Base-by-base conservation (phyloP, 108 stramenopile species). In the Pseudonitzschia multistriata region DNA sequence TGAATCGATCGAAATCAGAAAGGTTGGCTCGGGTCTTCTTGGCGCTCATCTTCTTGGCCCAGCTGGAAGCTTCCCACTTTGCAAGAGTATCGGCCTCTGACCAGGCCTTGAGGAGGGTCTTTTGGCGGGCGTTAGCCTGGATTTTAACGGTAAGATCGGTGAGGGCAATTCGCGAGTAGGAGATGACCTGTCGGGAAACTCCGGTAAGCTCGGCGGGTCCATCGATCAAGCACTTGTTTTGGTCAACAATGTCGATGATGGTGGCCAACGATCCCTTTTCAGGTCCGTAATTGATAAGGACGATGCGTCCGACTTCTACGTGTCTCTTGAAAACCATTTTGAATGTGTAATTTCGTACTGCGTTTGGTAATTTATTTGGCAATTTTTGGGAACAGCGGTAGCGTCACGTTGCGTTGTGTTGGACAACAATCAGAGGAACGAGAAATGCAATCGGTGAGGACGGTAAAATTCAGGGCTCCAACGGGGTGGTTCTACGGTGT, bases 251-350 rank as follows among this genome's bases (percentile, higher is more conserved):
- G 78, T 99, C 98, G 66, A 99, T 85, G 78, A 99, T 96, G 45
- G 95, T 95, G 76, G 92, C 93, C 40, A 98, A 84, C 85, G 96
- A 97, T 61, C 98, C 98, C 34, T 75, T 67, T 39, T 95, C 86
- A 27, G 94, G 94, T 71, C 99, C 99, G 73, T 96, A 98, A 89
- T 97, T 98, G 82, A 99, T 83, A 21, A 99, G 85, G 75, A 91
- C 94, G 50, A 99, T 91, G 52, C 99, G 97, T 76, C 99, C 99
- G 67, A 99, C 92, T 87, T 99, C 97, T 47, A 98, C 97, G 83
- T 92, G 98, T 71, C 97, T 90, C 39, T 86, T 92, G 87, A 99
- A 96, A 57, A 84, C 85, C 96, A 96, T 96, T 83, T 36, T 78
- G 0, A 49, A 30, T 45, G 17, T 45, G 17, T 45, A 37, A n/a